These are phyloP conservation scores for Salix exigua DNA, from an alignment of 345 rosid species.

Conservation along the genomic window DNA sequence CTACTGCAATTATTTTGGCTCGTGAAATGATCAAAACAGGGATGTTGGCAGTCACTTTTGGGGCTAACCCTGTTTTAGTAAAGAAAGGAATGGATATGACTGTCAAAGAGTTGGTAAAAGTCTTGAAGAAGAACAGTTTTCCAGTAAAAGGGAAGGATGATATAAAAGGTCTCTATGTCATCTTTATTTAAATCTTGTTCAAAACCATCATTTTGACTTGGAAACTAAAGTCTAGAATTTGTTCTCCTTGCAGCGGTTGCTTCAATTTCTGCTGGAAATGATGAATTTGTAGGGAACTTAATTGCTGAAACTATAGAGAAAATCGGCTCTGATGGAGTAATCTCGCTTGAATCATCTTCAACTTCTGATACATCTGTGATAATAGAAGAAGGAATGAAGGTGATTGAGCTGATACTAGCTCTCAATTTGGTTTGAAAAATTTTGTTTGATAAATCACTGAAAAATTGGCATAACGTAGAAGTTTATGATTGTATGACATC, in stretches of 20 bases:
- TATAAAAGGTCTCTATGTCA: slow-evolving; percentile 50
- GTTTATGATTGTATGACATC: neutral
- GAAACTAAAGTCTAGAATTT: neutral
- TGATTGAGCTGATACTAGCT: slow-evolving; percentile 20
- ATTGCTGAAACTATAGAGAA: slow-evolving; percentile 67
- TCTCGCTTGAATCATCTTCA: slow-evolving; percentile 70
- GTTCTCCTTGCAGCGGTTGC: slow-evolving; percentile 62
- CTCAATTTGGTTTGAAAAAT: neutral
- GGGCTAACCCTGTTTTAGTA: slow-evolving; percentile 75
- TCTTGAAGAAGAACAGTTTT: slow-evolving; percentile 47
- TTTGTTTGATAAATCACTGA: neutral
- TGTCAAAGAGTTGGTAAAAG: slow-evolving; percentile 48
- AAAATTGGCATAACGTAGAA: neutral
- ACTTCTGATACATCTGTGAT: slow-evolving; percentile 62
- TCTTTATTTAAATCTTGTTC: neutral
- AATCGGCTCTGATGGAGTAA: slow-evolving; percentile 85
- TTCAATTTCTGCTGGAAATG: slow-evolving; percentile 82
- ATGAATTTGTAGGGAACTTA: slow-evolving; percentile 66
- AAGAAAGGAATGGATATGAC: slow-evolving; percentile 66
- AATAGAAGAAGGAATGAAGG: slow-evolving; percentile 91
- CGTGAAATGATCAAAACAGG: slow-evolving; percentile 74
- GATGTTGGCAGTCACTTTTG: slow-evolving; percentile 63
- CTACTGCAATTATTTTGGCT: slow-evolving; percentile 80
- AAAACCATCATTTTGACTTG: neutral
- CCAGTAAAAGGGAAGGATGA: slow-evolving; percentile 61